Evolutionary conservation across 257 asterid species (phyloP).

Genomic region (Asclepias syriaca): DNA sequence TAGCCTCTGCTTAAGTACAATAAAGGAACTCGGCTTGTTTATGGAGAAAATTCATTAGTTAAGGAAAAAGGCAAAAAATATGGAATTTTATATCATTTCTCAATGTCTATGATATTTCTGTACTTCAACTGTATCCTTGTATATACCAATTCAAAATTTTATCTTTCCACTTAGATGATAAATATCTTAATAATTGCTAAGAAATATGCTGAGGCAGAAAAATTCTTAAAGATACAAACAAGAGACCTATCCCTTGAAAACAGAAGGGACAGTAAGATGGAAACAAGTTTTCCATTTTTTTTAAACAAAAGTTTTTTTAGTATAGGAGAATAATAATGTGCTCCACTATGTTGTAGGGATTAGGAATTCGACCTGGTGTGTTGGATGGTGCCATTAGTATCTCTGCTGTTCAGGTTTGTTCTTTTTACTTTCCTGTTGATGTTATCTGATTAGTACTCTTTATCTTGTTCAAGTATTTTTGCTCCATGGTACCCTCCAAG

Average conservation of each 20-base stretch:
- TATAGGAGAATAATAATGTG: conserved; percentile 1
- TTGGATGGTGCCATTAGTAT: conserved; percentile 97
- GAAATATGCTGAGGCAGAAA: neutral
- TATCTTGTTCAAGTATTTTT: neutral
- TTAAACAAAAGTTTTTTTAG: neutral
- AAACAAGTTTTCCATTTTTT: neutral
- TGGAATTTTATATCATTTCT: neutral
- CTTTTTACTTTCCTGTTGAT: neutral
- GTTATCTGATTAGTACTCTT: neutral
- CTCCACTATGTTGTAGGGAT: conserved; percentile 49
- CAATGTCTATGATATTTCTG: neutral
- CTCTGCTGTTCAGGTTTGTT: conserved; percentile 92
- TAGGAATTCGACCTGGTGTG: conserved; percentile 84
- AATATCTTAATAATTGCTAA: neutral
- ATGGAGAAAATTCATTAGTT: neutral
- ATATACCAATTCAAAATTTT: neutral
- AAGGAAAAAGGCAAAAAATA: neutral
- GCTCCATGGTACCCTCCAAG: too few relatives aligned
- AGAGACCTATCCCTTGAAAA: neutral
- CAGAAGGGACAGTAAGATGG: neutral
- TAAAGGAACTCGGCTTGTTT: neutral
- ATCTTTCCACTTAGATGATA: neutral
- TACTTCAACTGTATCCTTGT: neutral
- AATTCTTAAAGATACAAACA: neutral
- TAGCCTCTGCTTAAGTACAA: neutral